Evolutionary conservation across 2,329 filamentous ascomycete genomes (phyloP).

Genomic region (Venturia pyrina): DNA sequence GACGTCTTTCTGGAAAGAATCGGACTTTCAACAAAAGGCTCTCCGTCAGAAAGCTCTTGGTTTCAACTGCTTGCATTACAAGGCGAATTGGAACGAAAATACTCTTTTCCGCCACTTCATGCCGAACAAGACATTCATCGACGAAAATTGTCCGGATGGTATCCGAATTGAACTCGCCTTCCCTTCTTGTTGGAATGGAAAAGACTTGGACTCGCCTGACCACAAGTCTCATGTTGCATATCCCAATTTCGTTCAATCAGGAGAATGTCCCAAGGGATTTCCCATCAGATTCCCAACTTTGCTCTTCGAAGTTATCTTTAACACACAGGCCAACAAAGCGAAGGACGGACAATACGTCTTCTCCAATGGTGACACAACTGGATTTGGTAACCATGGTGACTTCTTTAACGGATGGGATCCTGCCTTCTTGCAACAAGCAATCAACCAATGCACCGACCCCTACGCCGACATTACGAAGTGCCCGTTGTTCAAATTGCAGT

Average conservation of each 20-base stretch:
- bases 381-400: conserved; percentile 67
- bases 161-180: conserved; percentile 25
- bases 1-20: conserved; percentile 58
- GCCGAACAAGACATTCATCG: conserved; percentile 69
- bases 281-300: conserved; percentile 61
- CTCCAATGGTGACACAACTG: conserved; percentile 64
- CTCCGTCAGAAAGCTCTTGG: conserved; percentile 75
- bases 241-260: conserved; percentile 65
- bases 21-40: conserved; percentile 49
- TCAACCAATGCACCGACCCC: conserved; percentile 33
- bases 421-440: conserved; percentile 58
- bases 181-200: conserved; percentile 15
- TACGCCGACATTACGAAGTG: background rate
- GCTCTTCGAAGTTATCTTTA: conserved; percentile 80
- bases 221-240: conserved; percentile 64
- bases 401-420: conserved; percentile 72
- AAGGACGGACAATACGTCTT: conserved; percentile 61
- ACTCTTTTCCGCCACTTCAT: conserved; percentile 74
- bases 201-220: conserved; percentile 31
- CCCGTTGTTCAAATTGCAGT: background rate
- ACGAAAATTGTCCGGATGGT: conserved; percentile 72
- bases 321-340: conserved; percentile 55
- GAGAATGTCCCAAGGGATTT: conserved; percentile 62
- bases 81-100: conserved; percentile 47
- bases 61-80: conserved; percentile 92